Evolutionary conservation across 2,329 filamentous ascomycete genomes (phyloP).

Genomic region (Arthrinium phaeospermum): DNA sequence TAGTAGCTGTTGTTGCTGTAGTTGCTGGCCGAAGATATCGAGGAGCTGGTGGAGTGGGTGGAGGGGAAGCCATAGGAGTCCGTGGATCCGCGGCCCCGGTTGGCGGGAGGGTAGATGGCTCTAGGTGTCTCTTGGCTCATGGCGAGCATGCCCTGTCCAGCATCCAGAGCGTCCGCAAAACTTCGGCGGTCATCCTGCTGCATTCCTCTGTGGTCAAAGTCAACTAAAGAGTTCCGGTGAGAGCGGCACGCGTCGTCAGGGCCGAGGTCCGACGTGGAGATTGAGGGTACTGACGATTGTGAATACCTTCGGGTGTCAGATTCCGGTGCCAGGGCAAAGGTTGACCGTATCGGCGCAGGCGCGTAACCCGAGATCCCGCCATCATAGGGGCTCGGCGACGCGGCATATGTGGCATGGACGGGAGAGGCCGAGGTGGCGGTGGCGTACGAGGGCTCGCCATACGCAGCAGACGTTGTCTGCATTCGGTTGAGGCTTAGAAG

Average conservation of each 20-base stretch:
- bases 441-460: constrained; percentile 72
- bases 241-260: constrained; percentile 42
- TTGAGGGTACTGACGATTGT: constrained; percentile 77
- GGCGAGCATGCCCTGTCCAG: constrained; percentile 91
- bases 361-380: constrained; percentile 70
- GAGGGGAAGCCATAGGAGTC: constrained; percentile 94
- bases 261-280: constrained; percentile 53
- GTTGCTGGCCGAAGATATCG: constrained; percentile 81
- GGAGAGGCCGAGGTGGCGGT: constrained; percentile 70
- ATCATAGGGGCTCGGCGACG: constrained; percentile 75
- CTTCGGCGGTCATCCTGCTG: constrained; percentile 65
- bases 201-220: constrained; percentile 65
- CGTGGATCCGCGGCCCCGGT: constrained; percentile 70
- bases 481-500: constrained; percentile 72
- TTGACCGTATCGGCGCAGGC: constrained; percentile 65
- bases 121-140: constrained; percentile 95
- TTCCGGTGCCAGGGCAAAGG: constrained; percentile 63
- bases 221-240: constrained; percentile 68
- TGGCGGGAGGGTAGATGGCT: constrained; percentile 79
- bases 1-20: constrained; percentile 81
- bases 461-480: constrained; percentile 66
- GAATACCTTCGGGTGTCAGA: constrained; percentile 73
- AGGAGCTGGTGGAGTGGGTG: constrained; percentile 83
- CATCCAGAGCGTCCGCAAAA: constrained; percentile 89
- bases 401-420: constrained; percentile 68